phyloP scores from a whole-genome alignment of 148 eudicot genomes.

The Amaranthus cruentus region DNA sequence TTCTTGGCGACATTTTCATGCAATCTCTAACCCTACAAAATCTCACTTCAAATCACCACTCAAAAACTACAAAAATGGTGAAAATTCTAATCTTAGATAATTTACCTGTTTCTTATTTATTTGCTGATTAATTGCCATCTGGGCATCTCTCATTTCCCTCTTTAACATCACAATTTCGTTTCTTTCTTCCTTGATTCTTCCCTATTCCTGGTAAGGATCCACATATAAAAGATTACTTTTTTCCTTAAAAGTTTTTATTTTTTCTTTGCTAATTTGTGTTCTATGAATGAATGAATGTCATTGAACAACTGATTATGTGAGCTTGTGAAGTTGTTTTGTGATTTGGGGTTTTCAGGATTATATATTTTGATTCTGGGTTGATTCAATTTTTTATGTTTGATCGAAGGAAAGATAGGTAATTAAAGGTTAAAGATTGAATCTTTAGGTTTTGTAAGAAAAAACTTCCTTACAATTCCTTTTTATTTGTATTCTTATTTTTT shows the following conservation, averaged over 20 bases:
- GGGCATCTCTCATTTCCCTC: slow-evolving; percentile 17
- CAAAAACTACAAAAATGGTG: background rate
- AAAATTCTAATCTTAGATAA: slow-evolving; percentile 27
- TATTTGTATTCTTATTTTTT: background rate
- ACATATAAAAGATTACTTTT: background rate
- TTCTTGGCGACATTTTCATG: slow-evolving; percentile 30
- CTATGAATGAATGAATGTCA: background rate
- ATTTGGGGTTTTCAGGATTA: background rate
- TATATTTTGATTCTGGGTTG: background rate
- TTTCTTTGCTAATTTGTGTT: background rate
- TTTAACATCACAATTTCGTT: slow-evolving; percentile 35
- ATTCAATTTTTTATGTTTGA: background rate
- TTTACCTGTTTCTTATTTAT: slow-evolving; percentile 5
- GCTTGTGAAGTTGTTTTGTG: slow-evolving; percentile 10
- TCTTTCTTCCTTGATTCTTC: slow-evolving; percentile 56
- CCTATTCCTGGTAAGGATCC: slow-evolving; percentile 53
- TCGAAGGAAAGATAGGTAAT: background rate
- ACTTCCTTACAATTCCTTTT: background rate
- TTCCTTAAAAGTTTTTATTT: slow-evolving; percentile 5
- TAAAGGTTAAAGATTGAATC: slow-evolving; percentile 8
- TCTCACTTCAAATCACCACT: background rate
- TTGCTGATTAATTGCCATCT: slow-evolving; percentile 28
- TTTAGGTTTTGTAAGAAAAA: background rate
- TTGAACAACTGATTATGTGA: background rate
- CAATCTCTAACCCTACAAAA: slow-evolving; percentile 1